Base-by-base conservation (phyloP, 306 rosid genomes). In the Argentina anserina region DNA sequence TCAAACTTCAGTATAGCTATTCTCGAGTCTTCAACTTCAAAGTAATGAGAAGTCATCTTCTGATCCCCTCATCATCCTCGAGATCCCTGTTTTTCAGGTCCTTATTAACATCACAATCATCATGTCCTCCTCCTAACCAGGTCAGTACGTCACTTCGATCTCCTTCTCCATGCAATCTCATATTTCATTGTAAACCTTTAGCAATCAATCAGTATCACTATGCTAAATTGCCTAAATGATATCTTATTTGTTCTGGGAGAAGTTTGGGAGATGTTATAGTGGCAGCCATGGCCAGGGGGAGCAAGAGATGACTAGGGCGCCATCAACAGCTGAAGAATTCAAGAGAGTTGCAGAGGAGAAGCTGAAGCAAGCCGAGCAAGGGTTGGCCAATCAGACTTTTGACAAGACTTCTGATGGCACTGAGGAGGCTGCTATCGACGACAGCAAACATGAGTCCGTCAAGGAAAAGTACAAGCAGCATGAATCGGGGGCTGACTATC, bases 281-380 rank as follows among this genome's bases (percentile, higher is more conserved):
- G 21, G 67, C 65, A 63, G 62, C 69, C 65, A 52, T 47, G 49
- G 71, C 21, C 41, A 65, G 52, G 53, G 47, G 43, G 70, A 46
- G 76, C 25, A 52, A 11, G 40, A 14, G 18, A 33, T n/a, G 3
- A 31, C 23, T 2, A 65, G 80, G 65, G 85, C 85, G 9, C 74
- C 76, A 5, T 82, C 82, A 11, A 72, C 68, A 4, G 82, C 80
- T 7, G 75, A 70, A 45, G 69, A 26, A 53, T 69, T 82, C 50
- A 59, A 75, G 46, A 69, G 29, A 34, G 49, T 74, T 28, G 82
- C 82, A 1, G 85, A 64, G 75, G 77, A 82, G 79, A 77, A 74
- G 79, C 62, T 82, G 20, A 59, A 18, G 42, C 6, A 10, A 34
- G 75, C 71, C 1, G 20, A 62, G 47, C 61, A 81, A 40, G 72